These are phyloP conservation scores for Yamadazyma dushanensis DNA, from an alignment of 1,139 yeast species.

Conservation along the genomic window DNA sequence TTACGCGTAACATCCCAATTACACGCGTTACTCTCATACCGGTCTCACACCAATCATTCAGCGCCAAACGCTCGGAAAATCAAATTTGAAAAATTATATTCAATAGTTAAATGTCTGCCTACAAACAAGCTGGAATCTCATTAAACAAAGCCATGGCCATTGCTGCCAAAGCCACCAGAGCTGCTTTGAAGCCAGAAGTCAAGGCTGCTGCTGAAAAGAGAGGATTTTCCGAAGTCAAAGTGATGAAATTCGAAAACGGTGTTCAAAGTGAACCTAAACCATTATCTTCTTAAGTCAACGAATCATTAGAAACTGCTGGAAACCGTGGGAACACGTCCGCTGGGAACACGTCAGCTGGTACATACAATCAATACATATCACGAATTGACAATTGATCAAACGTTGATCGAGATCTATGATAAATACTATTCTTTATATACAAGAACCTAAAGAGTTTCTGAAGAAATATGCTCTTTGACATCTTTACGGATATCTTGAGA, in stretches of 20 bases:
- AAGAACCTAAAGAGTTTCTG: slow-evolving; percentile 3
- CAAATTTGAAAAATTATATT: not conserved
- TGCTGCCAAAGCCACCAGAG: slow-evolving; percentile 88
- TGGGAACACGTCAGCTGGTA: no score
- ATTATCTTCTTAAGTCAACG: no score
- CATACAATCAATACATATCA: no score
- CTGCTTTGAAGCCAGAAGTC: slow-evolving; percentile 84
- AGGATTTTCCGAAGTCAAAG: slow-evolving; percentile 74
- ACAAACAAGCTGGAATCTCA: slow-evolving; percentile 86
- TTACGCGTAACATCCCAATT: not conserved
- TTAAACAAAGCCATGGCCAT: slow-evolving; percentile 89
- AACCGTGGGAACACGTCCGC: no score
- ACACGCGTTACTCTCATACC: slow-evolving; percentile 4
- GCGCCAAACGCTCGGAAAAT: slow-evolving; percentile 2
- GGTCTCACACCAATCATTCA: slow-evolving; percentile 4
- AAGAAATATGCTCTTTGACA: slow-evolving; percentile 1
- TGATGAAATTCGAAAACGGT: slow-evolving; percentile 75
- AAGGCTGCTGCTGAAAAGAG: slow-evolving; percentile 77
- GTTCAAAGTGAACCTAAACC: slow-evolving; percentile 36
- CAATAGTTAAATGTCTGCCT: slow-evolving; percentile 54
- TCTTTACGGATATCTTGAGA: slow-evolving; percentile 14
- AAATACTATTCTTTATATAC: slow-evolving; percentile 2
- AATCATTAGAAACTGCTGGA: no score
- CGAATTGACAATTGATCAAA: not conserved
- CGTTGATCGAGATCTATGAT: not conserved